Conservation (phyloP, 441 rosid species). For the Gossypium schwendimanii region DNA sequence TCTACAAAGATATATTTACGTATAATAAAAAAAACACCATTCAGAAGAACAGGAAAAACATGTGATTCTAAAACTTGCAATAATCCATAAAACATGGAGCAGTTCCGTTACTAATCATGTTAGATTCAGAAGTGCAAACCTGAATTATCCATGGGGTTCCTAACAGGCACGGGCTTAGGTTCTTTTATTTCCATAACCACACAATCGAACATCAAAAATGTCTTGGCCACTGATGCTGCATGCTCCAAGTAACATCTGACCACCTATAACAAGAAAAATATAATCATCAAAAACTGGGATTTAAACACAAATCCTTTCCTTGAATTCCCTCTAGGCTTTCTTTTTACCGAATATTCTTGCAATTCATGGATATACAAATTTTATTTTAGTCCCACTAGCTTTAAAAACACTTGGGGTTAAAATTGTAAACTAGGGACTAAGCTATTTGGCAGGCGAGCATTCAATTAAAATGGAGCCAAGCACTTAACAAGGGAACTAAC, state of each 20-base stretch:
- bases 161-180: slow-evolving; percentile 54
- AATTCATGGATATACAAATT: no score
- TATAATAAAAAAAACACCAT: not conserved
- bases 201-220: slow-evolving; percentile 90
- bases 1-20: not conserved
- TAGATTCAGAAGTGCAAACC: slow-evolving; percentile 26
- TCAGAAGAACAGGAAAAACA: not conserved
- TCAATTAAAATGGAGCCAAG: no score
- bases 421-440: no score
- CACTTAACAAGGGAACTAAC: no score
- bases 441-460: no score
- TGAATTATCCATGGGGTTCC: slow-evolving; percentile 88
- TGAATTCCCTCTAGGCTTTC: no score
- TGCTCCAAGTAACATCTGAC: slow-evolving; percentile 28
- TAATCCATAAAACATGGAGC: not conserved
- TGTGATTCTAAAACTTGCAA: not conserved
- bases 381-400: no score
- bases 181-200: slow-evolving; percentile 90
- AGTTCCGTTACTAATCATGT: not conserved
- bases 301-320: no score
- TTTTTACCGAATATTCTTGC: no score
- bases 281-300: not conserved
- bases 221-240: slow-evolving; percentile 84
- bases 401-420: no score
- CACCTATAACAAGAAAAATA: slow-evolving; percentile 35